Conservation (phyloP, 768 basidiomycete species). For the Tylopilus balloui region DNA sequence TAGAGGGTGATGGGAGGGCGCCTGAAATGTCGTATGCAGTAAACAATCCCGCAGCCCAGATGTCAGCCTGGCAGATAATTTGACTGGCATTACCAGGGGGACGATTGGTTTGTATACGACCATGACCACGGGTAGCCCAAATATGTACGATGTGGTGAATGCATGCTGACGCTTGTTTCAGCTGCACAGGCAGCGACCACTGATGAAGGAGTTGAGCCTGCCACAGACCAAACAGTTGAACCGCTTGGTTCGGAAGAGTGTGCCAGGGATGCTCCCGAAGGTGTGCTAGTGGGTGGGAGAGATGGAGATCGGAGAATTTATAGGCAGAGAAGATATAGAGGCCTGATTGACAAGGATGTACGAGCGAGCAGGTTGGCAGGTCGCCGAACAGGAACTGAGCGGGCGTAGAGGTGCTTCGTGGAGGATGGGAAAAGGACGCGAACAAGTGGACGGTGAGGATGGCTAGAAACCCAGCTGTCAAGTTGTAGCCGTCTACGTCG, state of each 20-base stretch:
- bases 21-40: constrained; percentile 65
- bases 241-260: constrained; percentile 33
- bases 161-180: constrained; percentile 19
- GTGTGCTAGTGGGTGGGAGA: constrained; percentile 60
- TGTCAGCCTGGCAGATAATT: background rate
- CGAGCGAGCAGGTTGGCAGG: constrained; percentile 39
- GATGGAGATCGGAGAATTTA: constrained; percentile 59
- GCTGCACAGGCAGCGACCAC: constrained; percentile 56
- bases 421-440: constrained; percentile 37
- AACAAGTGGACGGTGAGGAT: background rate
- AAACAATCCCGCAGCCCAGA: constrained; percentile 18
- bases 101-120: constrained; percentile 48
- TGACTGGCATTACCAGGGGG: constrained; percentile 43
- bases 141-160: background rate
- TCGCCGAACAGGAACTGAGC: constrained; percentile 36
- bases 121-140: constrained; percentile 47
- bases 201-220: constrained; percentile 43
- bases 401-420: constrained; percentile 43
- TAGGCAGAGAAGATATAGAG: constrained; percentile 45
- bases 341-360: constrained; percentile 46
- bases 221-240: constrained; percentile 45
- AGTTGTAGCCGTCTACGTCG: constrained; percentile 9
- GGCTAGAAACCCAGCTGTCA: constrained; percentile 13
- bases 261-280: constrained; percentile 55
- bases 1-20: constrained; percentile 54